phyloP scores from a whole-genome alignment of 164 flowering plant genomes.

The Saururus chinensis region DNA sequence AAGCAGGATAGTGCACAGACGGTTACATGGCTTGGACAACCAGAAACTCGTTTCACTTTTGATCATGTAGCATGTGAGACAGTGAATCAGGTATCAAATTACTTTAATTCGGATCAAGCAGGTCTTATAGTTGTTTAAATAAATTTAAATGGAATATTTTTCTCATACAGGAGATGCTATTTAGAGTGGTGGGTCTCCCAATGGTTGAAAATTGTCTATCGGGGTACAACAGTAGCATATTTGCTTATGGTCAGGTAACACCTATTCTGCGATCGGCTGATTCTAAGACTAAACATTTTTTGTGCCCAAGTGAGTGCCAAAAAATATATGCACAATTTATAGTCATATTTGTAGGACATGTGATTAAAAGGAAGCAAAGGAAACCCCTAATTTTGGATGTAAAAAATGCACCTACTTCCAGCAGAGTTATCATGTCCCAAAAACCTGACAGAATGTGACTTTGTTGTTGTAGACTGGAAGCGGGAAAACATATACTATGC shows the following conservation, averaged over 20 bases:
- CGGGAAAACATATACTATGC: slow-evolving; percentile 96
- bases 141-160: neutral
- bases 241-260: slow-evolving; percentile 99
- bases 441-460: neutral
- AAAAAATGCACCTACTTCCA: neutral
- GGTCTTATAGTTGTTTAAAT: neutral
- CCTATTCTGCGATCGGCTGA: neutral
- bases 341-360: too few species aligned
- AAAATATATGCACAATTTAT: too few species aligned
- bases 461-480: slow-evolving; percentile 77
- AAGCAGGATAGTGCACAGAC: slow-evolving; percentile 90
- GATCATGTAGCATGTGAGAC: slow-evolving; percentile 99
- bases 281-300: too few species aligned
- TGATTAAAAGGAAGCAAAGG: too few species aligned
- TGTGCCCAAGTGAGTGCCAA: too few species aligned
- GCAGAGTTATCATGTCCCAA: neutral
- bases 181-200: slow-evolving; percentile 82
- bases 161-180: slow-evolving; percentile 73
- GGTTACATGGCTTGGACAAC: slow-evolving; percentile 86
- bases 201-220: slow-evolving; percentile 98
- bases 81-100: slow-evolving; percentile 56
- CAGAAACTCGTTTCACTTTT: slow-evolving; percentile 84
- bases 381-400: too few species aligned
- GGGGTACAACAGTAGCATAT: slow-evolving; percentile 96
- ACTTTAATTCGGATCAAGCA: neutral